phyloP scores from a whole-genome alignment of 164 flowering plant species.

The Cinnamomum micranthum region DNA sequence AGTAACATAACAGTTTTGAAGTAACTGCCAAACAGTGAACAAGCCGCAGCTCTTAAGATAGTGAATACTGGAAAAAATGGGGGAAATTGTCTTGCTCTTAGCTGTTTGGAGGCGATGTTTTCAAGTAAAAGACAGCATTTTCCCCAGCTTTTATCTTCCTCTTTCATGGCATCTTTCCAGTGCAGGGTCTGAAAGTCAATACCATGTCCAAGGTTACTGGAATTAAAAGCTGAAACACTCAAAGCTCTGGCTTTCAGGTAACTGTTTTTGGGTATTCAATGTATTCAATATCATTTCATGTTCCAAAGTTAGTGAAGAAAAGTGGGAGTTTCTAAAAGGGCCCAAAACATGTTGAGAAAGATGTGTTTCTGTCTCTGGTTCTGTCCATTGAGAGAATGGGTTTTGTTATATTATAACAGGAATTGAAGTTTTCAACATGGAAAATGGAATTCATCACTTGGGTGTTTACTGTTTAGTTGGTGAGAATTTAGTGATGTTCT shows the following conservation, averaged over 20 bases:
- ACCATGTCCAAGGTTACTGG: background rate
- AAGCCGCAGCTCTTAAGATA: no score
- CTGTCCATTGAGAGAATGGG: background rate
- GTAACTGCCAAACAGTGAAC: no score
- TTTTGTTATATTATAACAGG: background rate
- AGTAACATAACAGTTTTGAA: no score
- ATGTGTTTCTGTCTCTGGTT: background rate
- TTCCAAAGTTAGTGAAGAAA: no score
- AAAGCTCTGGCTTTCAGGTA: constrained; percentile 5
- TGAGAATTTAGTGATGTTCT: background rate
- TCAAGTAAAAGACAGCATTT: background rate
- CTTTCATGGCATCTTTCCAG: background rate
- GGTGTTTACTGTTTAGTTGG: background rate
- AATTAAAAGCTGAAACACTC: background rate
- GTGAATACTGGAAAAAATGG: no score
- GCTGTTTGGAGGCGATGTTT: background rate
- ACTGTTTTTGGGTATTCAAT: background rate
- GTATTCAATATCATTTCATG: background rate
- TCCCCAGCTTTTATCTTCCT: background rate
- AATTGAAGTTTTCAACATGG: background rate
- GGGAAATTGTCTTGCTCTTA: background rate
- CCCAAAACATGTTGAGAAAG: background rate
- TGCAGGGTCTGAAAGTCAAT: background rate
- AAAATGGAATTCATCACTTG: background rate
- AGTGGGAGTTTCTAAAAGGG: background rate